Conservation (phyloP, 345 rosid species). For the Psidium guajava region DNA sequence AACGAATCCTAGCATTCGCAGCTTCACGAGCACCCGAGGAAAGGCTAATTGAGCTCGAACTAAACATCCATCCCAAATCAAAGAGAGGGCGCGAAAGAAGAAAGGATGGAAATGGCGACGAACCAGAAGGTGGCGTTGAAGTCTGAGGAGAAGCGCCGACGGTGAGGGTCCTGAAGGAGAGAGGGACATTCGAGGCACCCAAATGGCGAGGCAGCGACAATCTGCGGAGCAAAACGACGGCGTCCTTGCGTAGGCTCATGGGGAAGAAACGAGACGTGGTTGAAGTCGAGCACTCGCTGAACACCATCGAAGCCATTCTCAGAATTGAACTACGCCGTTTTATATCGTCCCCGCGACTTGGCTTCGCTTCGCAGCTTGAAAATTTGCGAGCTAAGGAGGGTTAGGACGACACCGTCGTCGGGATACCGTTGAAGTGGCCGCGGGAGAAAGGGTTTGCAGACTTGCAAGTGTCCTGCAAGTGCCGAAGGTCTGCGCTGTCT, state of each 20-base stretch:
- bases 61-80: background rate
- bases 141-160: conserved; percentile 13
- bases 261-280: conserved; percentile 20
- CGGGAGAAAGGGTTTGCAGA: background rate
- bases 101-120: background rate
- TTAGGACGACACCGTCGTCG: background rate
- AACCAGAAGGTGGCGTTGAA: conserved; percentile 2
- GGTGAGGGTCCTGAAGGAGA: conserved; percentile 6
- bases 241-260: conserved; percentile 27
- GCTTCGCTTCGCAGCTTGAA: background rate
- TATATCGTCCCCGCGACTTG: background rate
- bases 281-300: conserved; percentile 4
- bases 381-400: background rate
- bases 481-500: background rate
- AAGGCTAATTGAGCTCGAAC: background rate
- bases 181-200: background rate
- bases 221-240: background rate
- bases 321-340: background rate
- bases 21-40: background rate
- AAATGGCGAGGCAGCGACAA: background rate
- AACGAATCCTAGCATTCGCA: background rate
- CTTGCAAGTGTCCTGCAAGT: background rate
- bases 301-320: background rate
- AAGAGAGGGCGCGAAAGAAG: background rate
- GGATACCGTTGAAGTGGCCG: background rate